phyloP scores from a whole-genome alignment of 2,329 filamentous ascomycete species.

The Sclerotinia subarctica region DNA sequence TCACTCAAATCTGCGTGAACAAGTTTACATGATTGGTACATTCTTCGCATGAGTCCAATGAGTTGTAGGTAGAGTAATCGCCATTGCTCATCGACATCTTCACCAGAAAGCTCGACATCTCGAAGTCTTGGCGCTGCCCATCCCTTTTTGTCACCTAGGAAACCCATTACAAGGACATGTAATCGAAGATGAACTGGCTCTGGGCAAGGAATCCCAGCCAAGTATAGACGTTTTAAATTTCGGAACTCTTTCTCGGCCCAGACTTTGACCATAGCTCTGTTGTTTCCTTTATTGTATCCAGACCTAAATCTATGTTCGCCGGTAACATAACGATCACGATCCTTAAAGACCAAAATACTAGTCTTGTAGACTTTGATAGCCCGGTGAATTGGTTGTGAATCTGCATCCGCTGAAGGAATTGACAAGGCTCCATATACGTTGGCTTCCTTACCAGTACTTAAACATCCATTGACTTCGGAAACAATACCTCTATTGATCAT shows the following conservation, averaged over 20 bases:
- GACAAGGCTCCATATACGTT: slow-evolving; percentile 93
- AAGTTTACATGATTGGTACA: slow-evolving; percentile 88
- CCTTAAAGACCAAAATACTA: slow-evolving; percentile 95
- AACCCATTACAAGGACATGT: slow-evolving; percentile 95
- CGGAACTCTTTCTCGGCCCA: slow-evolving; percentile 99
- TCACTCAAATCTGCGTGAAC: slow-evolving; percentile 97
- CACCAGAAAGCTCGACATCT: slow-evolving; percentile 71
- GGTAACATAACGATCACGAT: slow-evolving; percentile 91
- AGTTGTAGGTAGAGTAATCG: slow-evolving; percentile 76
- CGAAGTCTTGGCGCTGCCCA: slow-evolving; percentile 84
- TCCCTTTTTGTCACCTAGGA: slow-evolving; percentile 83
- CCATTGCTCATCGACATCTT: slow-evolving; percentile 72
- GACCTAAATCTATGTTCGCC: slow-evolving; percentile 90
- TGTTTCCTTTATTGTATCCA: slow-evolving; percentile 92
- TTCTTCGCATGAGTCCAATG: slow-evolving; percentile 80
- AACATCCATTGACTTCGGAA: slow-evolving; percentile 87
- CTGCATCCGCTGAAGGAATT: slow-evolving; percentile 49
- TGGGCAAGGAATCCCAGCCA: slow-evolving; percentile 83
- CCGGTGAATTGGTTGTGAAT: slow-evolving; percentile 61
- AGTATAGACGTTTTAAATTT: slow-evolving; percentile 80
- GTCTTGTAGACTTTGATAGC: slow-evolving; percentile 99
- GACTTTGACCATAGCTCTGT: slow-evolving; percentile 93
- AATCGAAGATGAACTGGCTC: slow-evolving; percentile 84
- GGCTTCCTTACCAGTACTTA: slow-evolving; percentile 96
- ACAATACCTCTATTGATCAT: slow-evolving; percentile 92